Evolutionary conservation across 495 filamentous ascomycete species (phyloP).

Genomic region (Aeminium ludgeri): DNA sequence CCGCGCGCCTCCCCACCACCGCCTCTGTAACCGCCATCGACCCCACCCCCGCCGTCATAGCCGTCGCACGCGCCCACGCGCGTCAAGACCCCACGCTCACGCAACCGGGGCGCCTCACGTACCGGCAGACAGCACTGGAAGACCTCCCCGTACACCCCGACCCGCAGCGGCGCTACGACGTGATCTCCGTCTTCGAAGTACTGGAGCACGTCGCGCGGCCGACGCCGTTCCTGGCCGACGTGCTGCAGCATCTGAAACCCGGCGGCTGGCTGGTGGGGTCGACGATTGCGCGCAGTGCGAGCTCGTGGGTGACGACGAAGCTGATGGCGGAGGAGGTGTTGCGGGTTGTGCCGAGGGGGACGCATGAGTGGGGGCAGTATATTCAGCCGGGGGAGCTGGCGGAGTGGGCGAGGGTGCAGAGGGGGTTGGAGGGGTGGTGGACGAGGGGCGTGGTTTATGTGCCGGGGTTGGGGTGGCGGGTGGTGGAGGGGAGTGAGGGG

Average conservation of each 20-base stretch:
- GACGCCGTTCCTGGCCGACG: slow-evolving; percentile 47
- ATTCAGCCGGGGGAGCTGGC: slow-evolving; percentile 71
- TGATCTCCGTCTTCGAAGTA: slow-evolving; percentile 83
- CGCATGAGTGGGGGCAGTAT: slow-evolving; percentile 93
- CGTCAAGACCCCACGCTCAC: slow-evolving; percentile 45
- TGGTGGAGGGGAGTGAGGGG: slow-evolving; percentile 63
- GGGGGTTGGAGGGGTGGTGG: slow-evolving; percentile 38
- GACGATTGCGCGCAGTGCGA: slow-evolving; percentile 78
- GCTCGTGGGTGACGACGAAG: slow-evolving; percentile 80
- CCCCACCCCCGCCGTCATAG: slow-evolving; percentile 59
- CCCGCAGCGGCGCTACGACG: slow-evolving; percentile 36
- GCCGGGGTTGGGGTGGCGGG: slow-evolving; percentile 80
- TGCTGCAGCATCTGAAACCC: slow-evolving; percentile 58
- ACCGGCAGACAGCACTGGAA: slow-evolving; percentile 58
- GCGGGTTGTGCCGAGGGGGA: slow-evolving; percentile 74
- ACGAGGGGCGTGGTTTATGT: slow-evolving; percentile 82
- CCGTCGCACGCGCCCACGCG: slow-evolving; percentile 60
- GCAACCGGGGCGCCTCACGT: slow-evolving; percentile 40
- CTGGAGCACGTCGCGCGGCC: slow-evolving; percentile 75
- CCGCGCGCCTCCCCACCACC: slow-evolving; percentile 56
- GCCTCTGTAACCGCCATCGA: slow-evolving; percentile 66
- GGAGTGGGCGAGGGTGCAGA: slow-evolving; percentile 30
- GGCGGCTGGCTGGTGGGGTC: slow-evolving; percentile 85
- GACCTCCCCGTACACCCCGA: slow-evolving; percentile 32
- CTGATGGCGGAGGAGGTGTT: slow-evolving; percentile 79